Base-by-base conservation (phyloP, 2,329 filamentous ascomycete species). In the Trichoderma citrinoviride region DNA sequence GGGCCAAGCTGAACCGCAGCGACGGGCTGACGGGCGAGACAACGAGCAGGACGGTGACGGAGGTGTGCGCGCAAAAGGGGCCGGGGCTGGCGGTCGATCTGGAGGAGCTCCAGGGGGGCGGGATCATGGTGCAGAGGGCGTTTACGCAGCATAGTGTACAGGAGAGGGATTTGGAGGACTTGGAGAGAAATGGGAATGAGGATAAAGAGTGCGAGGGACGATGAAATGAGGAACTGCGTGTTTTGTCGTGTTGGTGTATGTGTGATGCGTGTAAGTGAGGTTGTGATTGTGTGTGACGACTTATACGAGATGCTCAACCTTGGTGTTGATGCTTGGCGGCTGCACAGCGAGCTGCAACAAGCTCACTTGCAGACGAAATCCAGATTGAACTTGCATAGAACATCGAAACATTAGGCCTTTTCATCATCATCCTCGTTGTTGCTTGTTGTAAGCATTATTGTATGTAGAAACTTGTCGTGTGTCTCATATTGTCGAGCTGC, bases 111-210 rank as follows among this genome's bases (percentile, higher is more conserved):
- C 55, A 64, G n/a, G 19, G 10, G 19, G 61, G 49, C 7, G 61
- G 65, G 1, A 66, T 66, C 7, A 40, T 66, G 27, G 65, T 66
- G 46, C 47, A 64, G 47, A 58, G 52, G 29, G 65, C 33, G 21
- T 64, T 66, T 58, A 64, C 43, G 19, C 65, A 64, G 54, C n/a
- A 46, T 23, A 64, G 65, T 12, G 58, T 41, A 8, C 65, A 49
- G 37, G 33, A 37, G 33, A 37, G 33, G 33, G 61, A 64, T n/a
- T n/a, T 66, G 27, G 49, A 27, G 7, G n/a, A 3, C 5, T 40
- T 41, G 14, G 40, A n/a, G 12, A 50, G 25, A 14, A 40, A 46
- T 27, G 27, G n/a, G 7, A 8, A 33, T 25, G 4, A 50, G 3
- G 33, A 25, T 0, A 21, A n/a, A 21, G 29, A 25, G 3, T 12